Percentiles rank a stretch among this genome's conserved stretches.
Conservation (phyloP, 805 yeast genomes). For the Starmerella cellae region DNA sequence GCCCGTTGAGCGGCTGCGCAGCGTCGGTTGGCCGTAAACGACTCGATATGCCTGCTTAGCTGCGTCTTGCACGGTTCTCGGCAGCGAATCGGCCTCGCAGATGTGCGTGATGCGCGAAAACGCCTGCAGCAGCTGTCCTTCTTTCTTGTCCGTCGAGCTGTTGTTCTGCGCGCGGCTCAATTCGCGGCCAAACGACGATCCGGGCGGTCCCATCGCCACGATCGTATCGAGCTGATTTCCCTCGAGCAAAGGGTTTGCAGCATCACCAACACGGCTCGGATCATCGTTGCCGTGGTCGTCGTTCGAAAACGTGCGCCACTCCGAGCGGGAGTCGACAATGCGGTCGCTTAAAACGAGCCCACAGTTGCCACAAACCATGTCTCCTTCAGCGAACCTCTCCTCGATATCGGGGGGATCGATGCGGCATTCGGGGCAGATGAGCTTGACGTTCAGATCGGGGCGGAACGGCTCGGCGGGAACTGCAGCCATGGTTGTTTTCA, state of each 20-base stretch:
- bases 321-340: slow-evolving; percentile 88
- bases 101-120: slow-evolving; percentile 83
- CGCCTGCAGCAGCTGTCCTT: slow-evolving; percentile 76
- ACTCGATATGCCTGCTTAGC: slow-evolving; percentile 92
- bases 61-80: slow-evolving; percentile 91
- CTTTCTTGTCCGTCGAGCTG: slow-evolving; percentile 73
- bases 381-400: slow-evolving; percentile 94
- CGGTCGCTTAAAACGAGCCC: slow-evolving; percentile 86
- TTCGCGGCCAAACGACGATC: slow-evolving; percentile 76
- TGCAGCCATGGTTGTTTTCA: slow-evolving; percentile 1
- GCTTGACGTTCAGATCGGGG: slow-evolving; percentile 60
- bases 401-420: slow-evolving; percentile 90
- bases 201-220: slow-evolving; percentile 78
- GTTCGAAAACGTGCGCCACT: slow-evolving; percentile 96
- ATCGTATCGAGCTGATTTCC: slow-evolving; percentile 85
- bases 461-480: slow-evolving; percentile 18
- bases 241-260: slow-evolving; percentile 81
- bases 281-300: slow-evolving; percentile 98
- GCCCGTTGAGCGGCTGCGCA: slow-evolving; percentile 85
- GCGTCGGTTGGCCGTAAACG: slow-evolving; percentile 71
- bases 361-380: slow-evolving; percentile 95
- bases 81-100: slow-evolving; percentile 93
- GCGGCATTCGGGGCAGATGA: slow-evolving; percentile 92
- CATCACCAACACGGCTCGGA: slow-evolving; percentile 98
- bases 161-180: slow-evolving; percentile 80